These are phyloP conservation scores for Leccinum rimulosum DNA, from an alignment of 768 basidiomycete species.

Conservation along the genomic window DNA sequence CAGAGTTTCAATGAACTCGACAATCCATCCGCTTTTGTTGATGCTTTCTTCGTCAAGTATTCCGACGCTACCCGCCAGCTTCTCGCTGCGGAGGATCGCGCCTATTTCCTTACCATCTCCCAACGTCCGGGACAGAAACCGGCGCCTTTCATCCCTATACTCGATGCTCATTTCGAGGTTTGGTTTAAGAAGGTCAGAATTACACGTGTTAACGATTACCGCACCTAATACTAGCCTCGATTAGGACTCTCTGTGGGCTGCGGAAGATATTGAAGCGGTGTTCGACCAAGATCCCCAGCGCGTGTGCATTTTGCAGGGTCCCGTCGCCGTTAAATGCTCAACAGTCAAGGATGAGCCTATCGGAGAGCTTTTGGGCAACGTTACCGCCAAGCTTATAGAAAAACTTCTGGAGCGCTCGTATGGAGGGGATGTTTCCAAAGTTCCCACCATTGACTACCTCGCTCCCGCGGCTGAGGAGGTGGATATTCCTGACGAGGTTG, in stretches of 20 bases:
- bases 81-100: slow-evolving; percentile 88
- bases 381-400: slow-evolving; percentile 72
- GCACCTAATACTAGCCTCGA: slow-evolving; percentile 10
- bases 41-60: slow-evolving; percentile 83
- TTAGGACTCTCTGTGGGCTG: slow-evolving; percentile 95
- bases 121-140: slow-evolving; percentile 98
- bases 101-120: slow-evolving; percentile 93
- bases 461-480: slow-evolving; percentile 46
- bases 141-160: slow-evolving; percentile 94
- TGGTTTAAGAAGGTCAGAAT: slow-evolving; percentile 97
- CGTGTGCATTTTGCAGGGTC: slow-evolving; percentile 96
- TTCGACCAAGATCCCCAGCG: slow-evolving; percentile 99
- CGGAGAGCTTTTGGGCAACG: slow-evolving; percentile 85
- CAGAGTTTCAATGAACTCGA: slow-evolving; percentile 83
- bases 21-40: slow-evolving; percentile 74
- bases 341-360: slow-evolving; percentile 91
- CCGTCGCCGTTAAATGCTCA: slow-evolving; percentile 89
- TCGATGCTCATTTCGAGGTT: slow-evolving; percentile 91
- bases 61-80: slow-evolving; percentile 80
- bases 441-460: slow-evolving; percentile 87
- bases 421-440: slow-evolving; percentile 63
- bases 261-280: slow-evolving; percentile 97
- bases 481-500: slow-evolving; percentile 41
- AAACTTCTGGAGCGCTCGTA: slow-evolving; percentile 81
- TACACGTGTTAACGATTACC: not conserved